Base-by-base conservation (phyloP, 192 early-diverging fungal genomes). In the Lunasporangiospora selenospora region DNA sequence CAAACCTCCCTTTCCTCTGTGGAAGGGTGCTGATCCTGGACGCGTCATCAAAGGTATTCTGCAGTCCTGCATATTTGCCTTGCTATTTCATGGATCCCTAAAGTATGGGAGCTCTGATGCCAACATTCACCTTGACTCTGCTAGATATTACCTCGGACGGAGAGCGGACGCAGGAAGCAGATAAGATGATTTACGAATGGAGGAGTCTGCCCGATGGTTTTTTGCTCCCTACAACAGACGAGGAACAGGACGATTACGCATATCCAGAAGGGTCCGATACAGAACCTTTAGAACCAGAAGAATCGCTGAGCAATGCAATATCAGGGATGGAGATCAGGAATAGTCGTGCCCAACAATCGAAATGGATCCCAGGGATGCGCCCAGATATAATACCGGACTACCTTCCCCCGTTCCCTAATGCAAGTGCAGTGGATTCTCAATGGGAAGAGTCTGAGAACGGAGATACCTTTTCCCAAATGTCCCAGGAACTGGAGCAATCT, bases 11-110 rank as follows among this genome's bases (percentile, higher is more conserved):
- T 41, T 73, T 26, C 80, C 80, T 19, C 42, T 63, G 38, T 84
- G 82, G 82, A 73, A 66, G 13, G 70, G 69, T 37, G 75, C 75
- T 1, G 80, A 84, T 67, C 82, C 82, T 7, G 76, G 80, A 11
- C 63, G 62, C 32, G 54, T 78, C 18, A 27, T 84, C 13, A 48
- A 67, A 61, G 80, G 82, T 84, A 76, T 48, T 53, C 11, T 13
- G n/a, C n/a, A n/a, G n/a, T n/a, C n/a, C n/a, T n/a, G n/a, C n/a
- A n/a, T n/a, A n/a, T n/a, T n/a, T n/a, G n/a, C n/a, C n/a, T n/a
- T n/a, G n/a, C n/a, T n/a, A n/a, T n/a, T n/a, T n/a, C n/a, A n/a
- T n/a, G n/a, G n/a, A n/a, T n/a, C 31, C 16, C 18, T 40, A 8
- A 7, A 55, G 23, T 33, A 32, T 26, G 38, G 21, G 18, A 43